A percentile compares a stretch with the other conserved stretches of the same genome.
phyloP scores from a whole-genome alignment of 805 yeast species.

The Saccharomycopsis fodiens region DNA sequence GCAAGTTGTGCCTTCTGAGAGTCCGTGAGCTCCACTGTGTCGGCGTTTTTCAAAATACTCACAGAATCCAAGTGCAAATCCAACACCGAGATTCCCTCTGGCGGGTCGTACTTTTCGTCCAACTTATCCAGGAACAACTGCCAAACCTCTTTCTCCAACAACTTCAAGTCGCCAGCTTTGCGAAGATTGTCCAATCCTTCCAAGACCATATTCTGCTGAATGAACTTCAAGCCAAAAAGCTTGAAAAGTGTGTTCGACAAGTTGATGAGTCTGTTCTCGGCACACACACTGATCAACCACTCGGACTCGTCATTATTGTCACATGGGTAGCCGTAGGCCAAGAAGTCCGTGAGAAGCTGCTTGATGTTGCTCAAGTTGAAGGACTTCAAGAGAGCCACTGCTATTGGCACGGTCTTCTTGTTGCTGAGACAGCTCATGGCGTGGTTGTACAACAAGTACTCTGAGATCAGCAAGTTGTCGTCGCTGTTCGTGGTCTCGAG shows the following conservation, averaged over 20 bases:
- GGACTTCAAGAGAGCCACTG: conserved; percentile 53
- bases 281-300: conserved; percentile 70
- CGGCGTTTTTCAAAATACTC: conserved; percentile 5
- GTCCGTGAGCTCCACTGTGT: conserved; percentile 1
- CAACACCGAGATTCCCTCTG: conserved; percentile 2
- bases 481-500: neutral
- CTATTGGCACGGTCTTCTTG: conserved; percentile 54
- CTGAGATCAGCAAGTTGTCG: conserved; percentile 32
- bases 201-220: conserved; percentile 46
- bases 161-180: conserved; percentile 49
- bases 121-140: conserved; percentile 54
- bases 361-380: conserved; percentile 38
- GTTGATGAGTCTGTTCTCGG: conserved; percentile 51
- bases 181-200: conserved; percentile 62
- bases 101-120: conserved; percentile 23
- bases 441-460: conserved; percentile 46
- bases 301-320: conserved; percentile 69
- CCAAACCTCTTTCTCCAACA: conserved; percentile 49
- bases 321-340: conserved; percentile 52
- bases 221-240: conserved; percentile 38
- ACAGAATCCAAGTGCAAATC: conserved; percentile 9
- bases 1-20: conserved; percentile 7
- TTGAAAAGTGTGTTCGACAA: conserved; percentile 51
- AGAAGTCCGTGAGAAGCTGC: conserved; percentile 43
- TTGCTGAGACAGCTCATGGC: conserved; percentile 47